Evolutionary conservation across 1,284 basidiomycete genomes (phyloP).

Genomic region (Leucoagaricus sp.): DNA sequence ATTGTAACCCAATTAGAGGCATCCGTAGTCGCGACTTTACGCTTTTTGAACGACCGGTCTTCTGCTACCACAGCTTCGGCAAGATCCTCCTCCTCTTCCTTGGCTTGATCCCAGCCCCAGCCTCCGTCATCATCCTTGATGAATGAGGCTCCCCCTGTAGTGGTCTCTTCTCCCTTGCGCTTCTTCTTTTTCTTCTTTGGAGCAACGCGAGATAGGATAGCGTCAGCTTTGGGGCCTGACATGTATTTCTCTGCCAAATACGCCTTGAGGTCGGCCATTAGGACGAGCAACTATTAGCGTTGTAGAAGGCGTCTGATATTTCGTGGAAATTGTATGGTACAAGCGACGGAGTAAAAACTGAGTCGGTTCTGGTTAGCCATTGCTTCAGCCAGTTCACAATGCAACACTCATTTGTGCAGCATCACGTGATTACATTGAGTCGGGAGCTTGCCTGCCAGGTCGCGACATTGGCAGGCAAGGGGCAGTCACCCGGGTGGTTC

Average conservation of each 20-base stretch:
- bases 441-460: too few species aligned
- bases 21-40: constrained; percentile 44
- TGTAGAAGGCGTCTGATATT: background rate
- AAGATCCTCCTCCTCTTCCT: constrained; percentile 56
- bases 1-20: constrained; percentile 33
- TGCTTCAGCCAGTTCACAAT: too few species aligned
- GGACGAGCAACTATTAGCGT: too few species aligned
- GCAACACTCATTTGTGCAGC: too few species aligned
- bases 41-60: constrained; percentile 79
- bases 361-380: too few species aligned
- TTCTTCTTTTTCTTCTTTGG: constrained; percentile 75
- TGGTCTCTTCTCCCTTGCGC: constrained; percentile 40
- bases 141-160: constrained; percentile 33
- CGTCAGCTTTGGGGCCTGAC: constrained; percentile 96
- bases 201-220: constrained; percentile 76
- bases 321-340: background rate
- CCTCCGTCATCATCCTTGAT: constrained; percentile 73
- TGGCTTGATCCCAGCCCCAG: constrained; percentile 44
- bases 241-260: constrained; percentile 90
- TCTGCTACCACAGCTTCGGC: constrained; percentile 63
- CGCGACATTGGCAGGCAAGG: too few species aligned
- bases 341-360: too few species aligned
- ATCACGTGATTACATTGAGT: background rate
- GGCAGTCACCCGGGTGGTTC: too few species aligned
- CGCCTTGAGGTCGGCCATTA: constrained; percentile 60